Evolutionary conservation across 768 basidiomycete species (phyloP).

Genomic region (Lentinus brumalis): DNA sequence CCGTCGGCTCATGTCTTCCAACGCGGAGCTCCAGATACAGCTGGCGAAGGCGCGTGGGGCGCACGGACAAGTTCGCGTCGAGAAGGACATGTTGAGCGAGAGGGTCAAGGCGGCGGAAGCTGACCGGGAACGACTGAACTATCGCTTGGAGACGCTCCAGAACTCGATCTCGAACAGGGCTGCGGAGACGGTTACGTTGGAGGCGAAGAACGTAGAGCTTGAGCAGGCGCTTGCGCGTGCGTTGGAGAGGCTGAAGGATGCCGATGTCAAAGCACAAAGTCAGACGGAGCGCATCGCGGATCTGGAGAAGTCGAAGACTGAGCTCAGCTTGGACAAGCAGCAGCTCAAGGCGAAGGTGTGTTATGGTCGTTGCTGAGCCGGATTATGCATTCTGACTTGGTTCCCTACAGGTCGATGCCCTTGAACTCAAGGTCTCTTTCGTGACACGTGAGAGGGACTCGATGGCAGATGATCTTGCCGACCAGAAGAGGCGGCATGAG

Average conservation of each 20-base stretch:
- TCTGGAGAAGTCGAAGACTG: constrained; percentile 62
- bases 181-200: constrained; percentile 48
- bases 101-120: constrained; percentile 60
- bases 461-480: constrained; percentile 48
- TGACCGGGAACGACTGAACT: constrained; percentile 64
- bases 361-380: neutral
- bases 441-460: constrained; percentile 65
- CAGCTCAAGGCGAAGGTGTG: constrained; percentile 61
- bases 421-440: constrained; percentile 61
- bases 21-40: constrained; percentile 72
- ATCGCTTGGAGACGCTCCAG: constrained; percentile 59
- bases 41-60: constrained; percentile 75
- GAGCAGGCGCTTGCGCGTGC: constrained; percentile 77
- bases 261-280: constrained; percentile 66
- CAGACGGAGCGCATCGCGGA: constrained; percentile 61
- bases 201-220: constrained; percentile 57
- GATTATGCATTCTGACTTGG: constrained; percentile 12
- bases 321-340: constrained; percentile 58
- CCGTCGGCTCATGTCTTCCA: constrained; percentile 50
- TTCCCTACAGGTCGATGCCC: constrained; percentile 51
- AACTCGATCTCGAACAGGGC: constrained; percentile 42
- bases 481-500: constrained; percentile 63
- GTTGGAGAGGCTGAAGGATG: constrained; percentile 66
- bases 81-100: constrained; percentile 74
- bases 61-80: constrained; percentile 77